Base-by-base conservation (phyloP, 805 yeast species). In the Suhomyces sp. region DNA sequence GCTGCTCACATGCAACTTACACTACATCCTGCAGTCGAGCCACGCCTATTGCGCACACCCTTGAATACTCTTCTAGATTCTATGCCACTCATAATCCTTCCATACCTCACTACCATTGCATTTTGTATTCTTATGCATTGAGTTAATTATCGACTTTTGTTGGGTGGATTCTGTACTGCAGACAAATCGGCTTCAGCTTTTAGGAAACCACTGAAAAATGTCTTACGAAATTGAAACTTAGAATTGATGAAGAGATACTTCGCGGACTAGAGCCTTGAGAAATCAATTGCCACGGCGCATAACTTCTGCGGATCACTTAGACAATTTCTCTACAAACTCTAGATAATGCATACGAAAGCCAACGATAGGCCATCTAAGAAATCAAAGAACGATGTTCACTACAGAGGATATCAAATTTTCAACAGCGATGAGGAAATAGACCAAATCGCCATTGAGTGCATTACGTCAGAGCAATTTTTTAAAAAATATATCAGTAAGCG, bases 401-500 rank as follows among this genome's bases (percentile, higher is more conserved):
- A 37, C 6, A 4, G 41, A 15, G 41, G 41, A 19, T 19, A 19
- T 19, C 20, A 17, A 19, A 37, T 37, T 17, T n/a, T 17, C 2
- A 3, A 37, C 6, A 17, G 41, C 22, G 22, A 37, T 37, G 41
- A 37, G 22, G 22, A 17, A 10, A 19, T 37, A 19, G 20, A 17
- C 41, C 41, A 37, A 37, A 41, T 22, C 2, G 17, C 44, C 10
- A n/a, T 17, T 12, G 21, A 41, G 3, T 8, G 49, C 10, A 4
- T 53, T 53, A 37, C 13, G 6, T 17, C 41, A 17, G 41, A 37
- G 22, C 22, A 37, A 4, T 81, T 82, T 58, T 78, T 71, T 55
- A 53, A 62, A 12, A 52, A 67, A 3, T 81, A 67, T 60, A 71
- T 83, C 7, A 53, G 57, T 13, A 57, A 61, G 2, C 63, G 86